Evolutionary conservation across 1,284 basidiomycete genomes (phyloP), one percentile per base, ranked within the genome.

Genomic region (Tilletiopsis washingtonensis): DNA sequence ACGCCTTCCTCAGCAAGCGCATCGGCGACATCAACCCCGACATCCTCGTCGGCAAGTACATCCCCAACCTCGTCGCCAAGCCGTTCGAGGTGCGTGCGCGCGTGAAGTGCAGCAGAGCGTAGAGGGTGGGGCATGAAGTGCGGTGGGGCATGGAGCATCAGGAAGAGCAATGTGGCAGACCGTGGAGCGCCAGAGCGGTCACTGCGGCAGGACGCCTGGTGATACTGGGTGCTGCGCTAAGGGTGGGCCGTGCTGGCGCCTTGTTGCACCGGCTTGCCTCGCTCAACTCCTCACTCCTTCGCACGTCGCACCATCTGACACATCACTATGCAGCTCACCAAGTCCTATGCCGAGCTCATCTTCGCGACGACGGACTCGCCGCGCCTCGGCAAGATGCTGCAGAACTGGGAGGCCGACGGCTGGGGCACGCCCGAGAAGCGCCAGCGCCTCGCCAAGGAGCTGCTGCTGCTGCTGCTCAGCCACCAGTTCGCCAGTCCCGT

Each of bases 51-150:
- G 61, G 61, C 20, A 57, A 59, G 76, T 98, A 98, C 76, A 93
- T 98, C 48, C 94, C 93, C 47, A 98, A 97, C 78, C 81, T 98
- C 63, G 84, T 96, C 61, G 93, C 93, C 60, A 84, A 86, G 74
- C 91, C 91, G 0, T 98, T 98, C 78, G 82, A 88, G 17, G 32
- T 34, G 32, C 12, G 32, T 34, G 32, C 12, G 32, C 32, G 17
- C 12, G 32, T 17, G 32, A 12, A 34, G 32, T n/a, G n/a, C n/a
- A n/a, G n/a, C n/a, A n/a, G n/a, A n/a, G n/a, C n/a, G n/a, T n/a
- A n/a, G n/a, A n/a, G n/a, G n/a, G n/a, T n/a, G n/a, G n/a, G n/a
- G n/a, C n/a, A n/a, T n/a, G n/a, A n/a, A n/a, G n/a, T n/a, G n/a
- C n/a, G n/a, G n/a, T n/a, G n/a, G n/a, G n/a, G n/a, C n/a, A n/a